A percentile compares a stretch with the other conserved stretches of the same genome.
Conservation (phyloP, 2,329 filamentous ascomycete genomes). For the Nothophoma quercina region DNA sequence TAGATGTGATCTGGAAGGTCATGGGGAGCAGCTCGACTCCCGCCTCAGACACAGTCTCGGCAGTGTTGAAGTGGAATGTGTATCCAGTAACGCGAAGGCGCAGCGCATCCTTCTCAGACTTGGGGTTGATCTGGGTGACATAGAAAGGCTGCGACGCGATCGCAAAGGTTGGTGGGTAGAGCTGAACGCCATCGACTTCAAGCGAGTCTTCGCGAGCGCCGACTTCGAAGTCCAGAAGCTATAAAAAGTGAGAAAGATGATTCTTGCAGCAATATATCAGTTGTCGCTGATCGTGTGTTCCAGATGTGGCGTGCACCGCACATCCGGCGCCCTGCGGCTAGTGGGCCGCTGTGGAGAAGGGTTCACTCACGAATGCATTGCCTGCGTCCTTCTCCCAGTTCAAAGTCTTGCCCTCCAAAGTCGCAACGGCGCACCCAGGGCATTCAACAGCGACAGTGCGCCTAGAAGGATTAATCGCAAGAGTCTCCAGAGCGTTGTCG, state of each 20-base stretch:
- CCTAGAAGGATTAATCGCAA: conserved; percentile 44
- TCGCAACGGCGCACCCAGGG: conserved; percentile 43
- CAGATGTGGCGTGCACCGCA: not conserved
- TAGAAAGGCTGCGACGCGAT: conserved; percentile 40
- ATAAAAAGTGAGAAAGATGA: conserved; percentile 24
- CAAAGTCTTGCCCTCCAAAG: conserved; percentile 27
- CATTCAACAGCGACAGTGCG: conserved; percentile 46
- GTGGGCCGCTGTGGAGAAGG: not conserved
- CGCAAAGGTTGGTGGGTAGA: conserved; percentile 49
- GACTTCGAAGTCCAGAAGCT: conserved; percentile 50
- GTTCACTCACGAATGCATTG: conserved; percentile 45
- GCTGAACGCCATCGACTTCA: conserved; percentile 45
- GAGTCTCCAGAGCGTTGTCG: conserved; percentile 39
- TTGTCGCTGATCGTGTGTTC: not conserved
- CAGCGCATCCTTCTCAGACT: conserved; percentile 32
- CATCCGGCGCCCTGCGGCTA: conserved; percentile 3
- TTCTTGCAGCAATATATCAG: no score
- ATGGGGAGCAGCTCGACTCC: conserved; percentile 51
- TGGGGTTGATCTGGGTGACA: conserved; percentile 44
- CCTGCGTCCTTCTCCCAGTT: conserved; percentile 42
- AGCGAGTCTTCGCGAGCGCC: conserved; percentile 42
- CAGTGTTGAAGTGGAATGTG: conserved; percentile 44
- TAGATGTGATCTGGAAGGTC: conserved; percentile 44
- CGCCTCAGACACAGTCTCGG: conserved; percentile 45
- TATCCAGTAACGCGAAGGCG: conserved; percentile 48